These are phyloP conservation scores for Coelastrella sp. DNA, from an alignment of 139 green algal genomes.

Conservation along the genomic window DNA sequence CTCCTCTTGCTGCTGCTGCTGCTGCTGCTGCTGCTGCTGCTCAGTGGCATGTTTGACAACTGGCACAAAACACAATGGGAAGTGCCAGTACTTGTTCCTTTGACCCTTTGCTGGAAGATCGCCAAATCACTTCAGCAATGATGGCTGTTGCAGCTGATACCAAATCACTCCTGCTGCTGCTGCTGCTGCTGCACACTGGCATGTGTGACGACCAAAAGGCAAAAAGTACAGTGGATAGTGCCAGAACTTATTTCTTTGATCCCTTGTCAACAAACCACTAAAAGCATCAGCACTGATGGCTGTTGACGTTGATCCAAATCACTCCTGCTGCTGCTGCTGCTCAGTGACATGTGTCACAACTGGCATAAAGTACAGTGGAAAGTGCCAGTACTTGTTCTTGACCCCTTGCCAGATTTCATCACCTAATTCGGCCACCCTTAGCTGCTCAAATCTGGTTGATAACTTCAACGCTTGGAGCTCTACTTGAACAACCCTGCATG, in stretches of 20 bases:
- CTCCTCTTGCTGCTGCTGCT: too few relatives aligned
- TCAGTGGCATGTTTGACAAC: conserved; percentile 32
- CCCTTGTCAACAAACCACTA: too few relatives aligned
- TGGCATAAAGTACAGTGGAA: conserved; percentile 83
- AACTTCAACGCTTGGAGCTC: conserved; percentile 80
- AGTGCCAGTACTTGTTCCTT: conserved; percentile 86
- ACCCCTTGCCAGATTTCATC: conserved; percentile 87
- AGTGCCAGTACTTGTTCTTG: conserved; percentile 84
- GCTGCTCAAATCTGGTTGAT: conserved; percentile 70
- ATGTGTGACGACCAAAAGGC: conserved; percentile 57
- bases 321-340: conserved; percentile 7
- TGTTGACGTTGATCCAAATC: too few relatives aligned
- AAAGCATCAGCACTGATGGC: too few relatives aligned
- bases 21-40: conserved; percentile 1
- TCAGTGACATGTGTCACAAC: conserved; percentile 31
- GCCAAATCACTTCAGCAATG: too few relatives aligned
- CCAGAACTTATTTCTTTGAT: conserved; percentile 89
- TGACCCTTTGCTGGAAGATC: conserved; percentile 90
- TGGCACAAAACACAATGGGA: conserved; percentile 82
- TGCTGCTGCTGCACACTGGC: background rate
- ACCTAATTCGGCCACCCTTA: conserved; percentile 77
- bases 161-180: too few relatives aligned
- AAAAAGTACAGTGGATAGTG: conserved; percentile 81
- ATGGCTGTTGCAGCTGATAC: too few relatives aligned
- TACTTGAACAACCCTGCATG: conserved; percentile 63